Conservation (phyloP, 1,139 yeast genomes). For the Candida pseudoviswanathii region DNA sequence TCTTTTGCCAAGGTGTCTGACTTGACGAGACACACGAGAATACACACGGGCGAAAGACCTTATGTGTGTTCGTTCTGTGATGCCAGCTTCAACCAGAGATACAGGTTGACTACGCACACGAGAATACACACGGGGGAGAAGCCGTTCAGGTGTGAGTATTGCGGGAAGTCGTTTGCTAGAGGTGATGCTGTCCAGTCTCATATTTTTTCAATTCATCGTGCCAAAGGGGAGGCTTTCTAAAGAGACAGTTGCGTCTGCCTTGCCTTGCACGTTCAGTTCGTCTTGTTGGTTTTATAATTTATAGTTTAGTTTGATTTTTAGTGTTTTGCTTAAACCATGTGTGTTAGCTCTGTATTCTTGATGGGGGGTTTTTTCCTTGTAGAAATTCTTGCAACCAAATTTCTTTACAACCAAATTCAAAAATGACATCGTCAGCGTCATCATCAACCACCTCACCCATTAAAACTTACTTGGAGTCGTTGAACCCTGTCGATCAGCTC, state of each 20-base stretch:
- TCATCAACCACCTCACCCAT: not conserved
- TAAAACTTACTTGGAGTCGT: not conserved
- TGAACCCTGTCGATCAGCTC: not conserved
- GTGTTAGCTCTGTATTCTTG: not conserved
- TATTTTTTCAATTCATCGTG: constrained; percentile 22
- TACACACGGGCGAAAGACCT: constrained; percentile 32
- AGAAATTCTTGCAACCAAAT: not conserved
- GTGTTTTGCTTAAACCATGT: not conserved
- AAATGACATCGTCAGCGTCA: not conserved
- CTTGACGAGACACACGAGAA: constrained; percentile 25
- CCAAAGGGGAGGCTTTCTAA: constrained; percentile 17
- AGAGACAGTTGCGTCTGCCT: too few relatives aligned
- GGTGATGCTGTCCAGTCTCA: constrained; percentile 32
- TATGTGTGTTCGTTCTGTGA: constrained; percentile 24
- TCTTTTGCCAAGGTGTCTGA: constrained; percentile 26
- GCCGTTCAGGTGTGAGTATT: constrained; percentile 27
- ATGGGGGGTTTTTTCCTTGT: not conserved
- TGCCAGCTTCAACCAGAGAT: constrained; percentile 27
- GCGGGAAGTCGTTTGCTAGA: constrained; percentile 28
- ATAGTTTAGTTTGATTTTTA: not conserved
- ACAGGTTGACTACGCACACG: constrained; percentile 28
- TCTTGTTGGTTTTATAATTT: not conserved
- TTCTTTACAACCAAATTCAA: not conserved
- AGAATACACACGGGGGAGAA: constrained; percentile 32
- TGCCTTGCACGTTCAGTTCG: not conserved